Conservation (phyloP, 768 basidiomycete genomes). For the Melanogaster broomeanus region DNA sequence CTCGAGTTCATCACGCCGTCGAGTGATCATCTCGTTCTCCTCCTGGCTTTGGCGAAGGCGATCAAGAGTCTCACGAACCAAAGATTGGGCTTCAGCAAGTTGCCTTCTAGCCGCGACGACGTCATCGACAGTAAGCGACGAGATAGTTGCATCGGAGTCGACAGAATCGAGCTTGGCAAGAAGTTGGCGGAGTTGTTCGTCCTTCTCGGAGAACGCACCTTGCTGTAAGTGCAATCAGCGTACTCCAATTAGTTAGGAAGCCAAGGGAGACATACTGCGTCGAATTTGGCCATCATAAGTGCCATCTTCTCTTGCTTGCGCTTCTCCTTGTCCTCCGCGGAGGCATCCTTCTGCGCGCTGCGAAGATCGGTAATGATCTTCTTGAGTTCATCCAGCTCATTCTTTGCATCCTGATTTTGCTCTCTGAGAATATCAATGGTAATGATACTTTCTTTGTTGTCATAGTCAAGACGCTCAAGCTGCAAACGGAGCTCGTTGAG, state of each 20-base stretch:
- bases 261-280: slow-evolving; percentile 61
- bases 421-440: slow-evolving; percentile 95
- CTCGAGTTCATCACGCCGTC: slow-evolving; percentile 88
- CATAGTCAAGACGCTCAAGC: slow-evolving; percentile 90
- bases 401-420: slow-evolving; percentile 84
- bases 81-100: slow-evolving; percentile 82
- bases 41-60: slow-evolving; percentile 87
- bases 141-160: slow-evolving; percentile 57
- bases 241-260: neutral
- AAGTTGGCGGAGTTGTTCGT: slow-evolving; percentile 86
- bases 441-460: slow-evolving; percentile 92
- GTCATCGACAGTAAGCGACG: slow-evolving; percentile 71
- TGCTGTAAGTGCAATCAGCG: slow-evolving; percentile 48
- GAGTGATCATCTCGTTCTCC: slow-evolving; percentile 82
- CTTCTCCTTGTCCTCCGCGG: slow-evolving; percentile 97
- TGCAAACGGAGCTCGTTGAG: slow-evolving; percentile 90
- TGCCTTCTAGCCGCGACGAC: slow-evolving; percentile 82
- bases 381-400: slow-evolving; percentile 87
- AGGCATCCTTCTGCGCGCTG: slow-evolving; percentile 77
- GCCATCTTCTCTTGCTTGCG: slow-evolving; percentile 99
- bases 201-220: slow-evolving; percentile 94
- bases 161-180: slow-evolving; percentile 83
- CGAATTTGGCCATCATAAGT: slow-evolving; percentile 99
- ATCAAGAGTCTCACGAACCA: slow-evolving; percentile 88
- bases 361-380: slow-evolving; percentile 79